Evolutionary conservation across 1,284 basidiomycete genomes (phyloP).

Genomic region (Ustilago lituana): DNA sequence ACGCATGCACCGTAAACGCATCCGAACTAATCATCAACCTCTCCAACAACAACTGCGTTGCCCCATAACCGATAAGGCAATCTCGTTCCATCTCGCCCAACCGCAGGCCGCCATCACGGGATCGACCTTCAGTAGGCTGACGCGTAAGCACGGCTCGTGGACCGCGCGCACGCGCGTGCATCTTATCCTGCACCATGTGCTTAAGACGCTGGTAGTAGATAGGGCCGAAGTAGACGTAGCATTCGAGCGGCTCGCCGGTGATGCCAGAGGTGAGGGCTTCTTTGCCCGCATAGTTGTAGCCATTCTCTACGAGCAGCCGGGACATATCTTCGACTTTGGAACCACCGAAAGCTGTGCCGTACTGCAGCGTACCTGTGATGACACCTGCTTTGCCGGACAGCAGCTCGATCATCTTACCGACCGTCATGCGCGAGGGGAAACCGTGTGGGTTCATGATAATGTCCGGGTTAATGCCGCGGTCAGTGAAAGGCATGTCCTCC

Average conservation of each 20-base stretch:
- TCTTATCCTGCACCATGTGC: slow-evolving; percentile 91
- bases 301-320: slow-evolving; percentile 89
- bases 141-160: slow-evolving; percentile 95
- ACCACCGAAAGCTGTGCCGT: slow-evolving; percentile 94
- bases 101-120: slow-evolving; percentile 94
- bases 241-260: slow-evolving; percentile 93
- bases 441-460: slow-evolving; percentile 99
- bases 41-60: slow-evolving; percentile 93
- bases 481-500: slow-evolving; percentile 99
- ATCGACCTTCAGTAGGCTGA: slow-evolving; percentile 97
- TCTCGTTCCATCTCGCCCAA: slow-evolving; percentile 99
- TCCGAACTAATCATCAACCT: slow-evolving; percentile 92
- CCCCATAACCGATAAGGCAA: slow-evolving; percentile 72
- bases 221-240: slow-evolving; percentile 97
- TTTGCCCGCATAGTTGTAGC: slow-evolving; percentile 96
- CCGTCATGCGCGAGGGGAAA: slow-evolving; percentile 98
- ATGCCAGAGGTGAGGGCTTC: slow-evolving; percentile 98
- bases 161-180: slow-evolving; percentile 88
- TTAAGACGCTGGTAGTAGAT: slow-evolving; percentile 84
- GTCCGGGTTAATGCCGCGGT: slow-evolving; percentile 93
- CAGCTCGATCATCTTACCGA: slow-evolving; percentile 99
- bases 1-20: slow-evolving; percentile 95
- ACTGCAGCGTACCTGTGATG: slow-evolving; percentile 83
- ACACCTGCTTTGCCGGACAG: slow-evolving; percentile 86
- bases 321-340: slow-evolving; percentile 99